These are phyloP conservation scores for Hippophae gyantsensis DNA, from an alignment of 306 rosid species.

Conservation along the genomic window DNA sequence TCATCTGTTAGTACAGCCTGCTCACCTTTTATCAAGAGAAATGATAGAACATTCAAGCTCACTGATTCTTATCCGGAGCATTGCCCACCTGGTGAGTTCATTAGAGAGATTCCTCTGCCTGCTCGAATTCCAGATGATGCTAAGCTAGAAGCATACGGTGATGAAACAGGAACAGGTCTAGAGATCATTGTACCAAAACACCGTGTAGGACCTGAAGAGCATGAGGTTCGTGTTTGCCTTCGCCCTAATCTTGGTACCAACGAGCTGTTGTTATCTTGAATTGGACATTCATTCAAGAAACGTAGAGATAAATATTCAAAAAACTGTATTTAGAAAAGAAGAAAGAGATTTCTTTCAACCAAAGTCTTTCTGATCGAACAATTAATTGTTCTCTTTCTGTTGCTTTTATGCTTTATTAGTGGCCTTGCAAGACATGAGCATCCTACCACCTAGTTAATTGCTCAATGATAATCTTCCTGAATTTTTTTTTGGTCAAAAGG, in stretches of 20 bases:
- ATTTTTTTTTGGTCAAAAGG: too few species aligned
- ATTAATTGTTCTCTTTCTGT: too few species aligned
- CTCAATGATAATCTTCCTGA: too few species aligned
- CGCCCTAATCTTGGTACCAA: constrained; percentile 17
- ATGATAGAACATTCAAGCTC: constrained; percentile 32
- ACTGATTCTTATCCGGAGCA: constrained; percentile 35
- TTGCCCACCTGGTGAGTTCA: constrained; percentile 33
- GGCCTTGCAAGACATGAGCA: too few species aligned
- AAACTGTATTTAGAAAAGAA: too few species aligned
- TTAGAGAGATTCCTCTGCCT: constrained; percentile 29
- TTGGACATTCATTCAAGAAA: background rate
- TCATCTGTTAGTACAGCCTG: constrained; percentile 25
- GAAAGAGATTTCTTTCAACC: too few species aligned
- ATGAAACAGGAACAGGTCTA: constrained; percentile 24
- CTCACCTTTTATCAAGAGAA: constrained; percentile 25
- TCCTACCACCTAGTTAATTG: too few species aligned
- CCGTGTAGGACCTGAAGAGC: too few species aligned
- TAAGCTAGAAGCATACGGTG: constrained; percentile 32
- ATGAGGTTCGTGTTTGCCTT: too few species aligned
- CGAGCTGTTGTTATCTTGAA: constrained; percentile 25
- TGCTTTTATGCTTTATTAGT: too few species aligned
- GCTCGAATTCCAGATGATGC: constrained; percentile 37
- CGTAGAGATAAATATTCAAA: background rate
- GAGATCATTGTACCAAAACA: constrained; percentile 32
- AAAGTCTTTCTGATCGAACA: too few species aligned